Percentiles rank a stretch among this genome's conserved stretches.
phyloP scores from a whole-genome alignment of 805 yeast species.

The Pichia insulana region DNA sequence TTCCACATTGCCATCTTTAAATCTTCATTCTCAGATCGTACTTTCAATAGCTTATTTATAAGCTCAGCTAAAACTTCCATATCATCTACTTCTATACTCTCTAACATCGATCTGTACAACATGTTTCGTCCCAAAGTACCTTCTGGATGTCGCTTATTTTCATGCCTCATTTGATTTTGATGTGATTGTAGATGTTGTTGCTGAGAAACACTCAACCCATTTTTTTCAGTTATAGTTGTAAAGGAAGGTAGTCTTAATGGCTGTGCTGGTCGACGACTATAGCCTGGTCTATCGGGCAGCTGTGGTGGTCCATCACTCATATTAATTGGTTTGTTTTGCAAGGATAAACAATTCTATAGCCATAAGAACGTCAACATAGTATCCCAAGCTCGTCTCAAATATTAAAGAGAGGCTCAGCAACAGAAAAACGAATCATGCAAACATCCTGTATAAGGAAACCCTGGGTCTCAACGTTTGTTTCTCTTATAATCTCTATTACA shows the following conservation, averaged over 20 bases:
- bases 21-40: conserved; percentile 15
- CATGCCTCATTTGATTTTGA: neutral
- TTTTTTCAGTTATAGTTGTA: neutral
- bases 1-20: conserved; percentile 23
- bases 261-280: conserved; percentile 5
- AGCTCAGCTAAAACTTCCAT: conserved; percentile 14
- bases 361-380: too few relatives aligned
- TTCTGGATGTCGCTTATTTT: neutral
- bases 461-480: too few relatives aligned
- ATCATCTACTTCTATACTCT: conserved; percentile 15
- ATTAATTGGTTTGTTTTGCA: too few relatives aligned
- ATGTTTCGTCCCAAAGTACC: neutral
- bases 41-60: conserved; percentile 17
- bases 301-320: neutral
- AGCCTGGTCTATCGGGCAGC: neutral
- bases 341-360: too few relatives aligned
- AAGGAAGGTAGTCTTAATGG: neutral
- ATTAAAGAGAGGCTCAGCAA: too few relatives aligned
- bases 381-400: too few relatives aligned
- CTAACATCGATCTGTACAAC: conserved; percentile 5
- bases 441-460: too few relatives aligned
- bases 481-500: too few relatives aligned
- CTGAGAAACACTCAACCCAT: neutral
- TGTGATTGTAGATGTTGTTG: neutral
- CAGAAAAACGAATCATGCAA: too few relatives aligned